Evolutionary conservation across 1,139 yeast genomes (phyloP).

Genomic region (Diutina scorzettiae): DNA sequence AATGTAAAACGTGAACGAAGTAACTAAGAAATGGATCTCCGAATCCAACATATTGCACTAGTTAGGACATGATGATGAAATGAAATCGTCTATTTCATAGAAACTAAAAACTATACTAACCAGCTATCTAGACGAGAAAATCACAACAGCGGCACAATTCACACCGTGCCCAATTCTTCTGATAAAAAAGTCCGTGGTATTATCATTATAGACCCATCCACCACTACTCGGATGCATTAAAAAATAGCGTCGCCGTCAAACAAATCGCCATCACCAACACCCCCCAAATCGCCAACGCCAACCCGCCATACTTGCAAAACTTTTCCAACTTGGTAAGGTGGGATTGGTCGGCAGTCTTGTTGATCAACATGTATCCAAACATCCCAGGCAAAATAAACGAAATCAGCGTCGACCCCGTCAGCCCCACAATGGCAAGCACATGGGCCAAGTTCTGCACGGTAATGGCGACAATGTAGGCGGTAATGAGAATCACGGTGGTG

Average conservation of each 20-base stretch:
- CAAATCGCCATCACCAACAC: conserved; percentile 67
- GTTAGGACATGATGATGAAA: no score
- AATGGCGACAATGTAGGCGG: conserved; percentile 65
- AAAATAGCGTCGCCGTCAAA: conserved; percentile 57
- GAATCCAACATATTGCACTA: no score
- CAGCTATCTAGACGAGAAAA: no score
- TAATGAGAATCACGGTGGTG: conserved; percentile 49
- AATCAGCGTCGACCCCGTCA: conserved; percentile 90
- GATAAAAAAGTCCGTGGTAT: no score
- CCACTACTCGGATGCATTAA: conserved; percentile 40
- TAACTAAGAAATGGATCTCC: no score
- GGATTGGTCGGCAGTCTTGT: conserved; percentile 26
- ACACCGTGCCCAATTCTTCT: no score
- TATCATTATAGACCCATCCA: no score
- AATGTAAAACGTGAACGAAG: neutral
- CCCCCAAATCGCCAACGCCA: conserved; percentile 64
- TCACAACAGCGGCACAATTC: no score
- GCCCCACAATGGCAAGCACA: conserved; percentile 85
- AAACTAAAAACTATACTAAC: no score
- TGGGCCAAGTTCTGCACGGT: conserved; percentile 70
- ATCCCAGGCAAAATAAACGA: conserved; percentile 89
- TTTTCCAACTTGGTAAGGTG: conserved; percentile 27
- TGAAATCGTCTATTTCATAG: no score
- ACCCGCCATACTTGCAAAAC: conserved; percentile 44
- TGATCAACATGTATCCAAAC: conserved; percentile 64